Conservation (phyloP, 345 rosid species). For the Camelina neglecta region DNA sequence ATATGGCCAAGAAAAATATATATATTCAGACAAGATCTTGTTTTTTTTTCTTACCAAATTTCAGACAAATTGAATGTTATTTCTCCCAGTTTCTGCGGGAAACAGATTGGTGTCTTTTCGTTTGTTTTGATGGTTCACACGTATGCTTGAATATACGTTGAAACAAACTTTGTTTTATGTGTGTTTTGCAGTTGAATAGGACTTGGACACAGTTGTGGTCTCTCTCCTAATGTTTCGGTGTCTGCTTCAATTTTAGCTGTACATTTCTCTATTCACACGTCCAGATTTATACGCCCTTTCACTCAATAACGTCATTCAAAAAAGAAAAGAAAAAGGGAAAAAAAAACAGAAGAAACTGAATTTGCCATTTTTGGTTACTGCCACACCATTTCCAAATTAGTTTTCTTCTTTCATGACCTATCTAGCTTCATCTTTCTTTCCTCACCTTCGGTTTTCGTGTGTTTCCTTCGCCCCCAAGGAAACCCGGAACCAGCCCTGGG, state of each 20-base stretch:
- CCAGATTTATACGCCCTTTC: conserved; percentile 52
- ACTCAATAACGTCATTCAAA: conserved; percentile 33
- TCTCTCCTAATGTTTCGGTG: conserved; percentile 51
- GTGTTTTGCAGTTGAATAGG: conserved; percentile 41
- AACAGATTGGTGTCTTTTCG: conserved; percentile 1
- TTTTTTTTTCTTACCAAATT: too few relatives aligned
- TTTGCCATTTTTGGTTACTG: conserved; percentile 35
- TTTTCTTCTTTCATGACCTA: conserved; percentile 36
- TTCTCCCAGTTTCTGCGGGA: conserved; percentile 14
- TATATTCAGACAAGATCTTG: neutral
- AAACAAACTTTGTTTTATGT: conserved; percentile 33
- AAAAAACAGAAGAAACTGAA: conserved; percentile 31
- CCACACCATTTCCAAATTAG: conserved; percentile 34
- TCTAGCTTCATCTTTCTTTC: conserved; percentile 26
- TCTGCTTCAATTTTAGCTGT: conserved; percentile 41
- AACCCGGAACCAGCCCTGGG: conserved; percentile 44
- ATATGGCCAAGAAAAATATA: conserved; percentile 4
- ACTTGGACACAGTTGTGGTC: conserved; percentile 39
- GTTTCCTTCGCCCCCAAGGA: conserved; percentile 46
- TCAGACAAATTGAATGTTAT: conserved; percentile 1
- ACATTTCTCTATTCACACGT: conserved; percentile 34
- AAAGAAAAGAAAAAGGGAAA: neutral
- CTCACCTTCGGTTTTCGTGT: conserved; percentile 41
- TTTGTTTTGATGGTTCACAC: conserved; percentile 21
- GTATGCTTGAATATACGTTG: conserved; percentile 31